These are phyloP conservation scores for Fusarium nanum DNA, from an alignment of 2,329 filamentous ascomycete species.

Conservation along the genomic window DNA sequence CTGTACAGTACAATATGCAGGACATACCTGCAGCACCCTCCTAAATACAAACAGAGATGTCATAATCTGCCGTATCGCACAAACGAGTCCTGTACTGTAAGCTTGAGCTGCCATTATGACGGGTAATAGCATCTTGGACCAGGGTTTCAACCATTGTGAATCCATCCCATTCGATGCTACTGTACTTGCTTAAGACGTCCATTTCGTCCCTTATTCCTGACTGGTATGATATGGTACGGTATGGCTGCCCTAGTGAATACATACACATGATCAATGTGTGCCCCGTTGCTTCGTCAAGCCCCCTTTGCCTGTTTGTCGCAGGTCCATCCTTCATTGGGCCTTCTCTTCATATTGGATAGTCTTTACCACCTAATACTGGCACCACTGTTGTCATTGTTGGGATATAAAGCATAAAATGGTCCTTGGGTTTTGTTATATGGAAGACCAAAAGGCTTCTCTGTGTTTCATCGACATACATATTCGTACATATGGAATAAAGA, in stretches of 20 bases:
- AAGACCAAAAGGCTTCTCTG: conserved; percentile 14
- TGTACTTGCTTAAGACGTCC: background rate
- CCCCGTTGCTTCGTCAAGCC: conserved; percentile 30
- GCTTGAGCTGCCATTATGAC: conserved; percentile 23
- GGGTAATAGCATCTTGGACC: conserved; percentile 29
- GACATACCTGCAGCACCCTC: conserved; percentile 52
- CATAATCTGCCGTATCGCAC: conserved; percentile 29
- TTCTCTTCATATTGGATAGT: background rate
- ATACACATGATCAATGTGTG: conserved; percentile 32
- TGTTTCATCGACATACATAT: conserved; percentile 43
- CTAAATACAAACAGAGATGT: conserved; percentile 30
- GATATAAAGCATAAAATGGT: conserved; percentile 15
- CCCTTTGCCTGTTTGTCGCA: conserved; percentile 7
- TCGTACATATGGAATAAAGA: conserved; percentile 39
- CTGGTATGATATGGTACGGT: background rate
- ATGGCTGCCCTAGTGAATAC: conserved; percentile 14
- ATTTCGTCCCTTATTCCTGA: conserved; percentile 11
- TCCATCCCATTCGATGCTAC: background rate
- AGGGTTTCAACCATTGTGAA: conserved; percentile 22
- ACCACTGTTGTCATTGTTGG: conserved; percentile 19
- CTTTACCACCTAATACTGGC: conserved; percentile 3
- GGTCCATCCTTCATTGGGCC: background rate
- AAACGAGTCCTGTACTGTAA: conserved; percentile 16
- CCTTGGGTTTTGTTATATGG: conserved; percentile 19
- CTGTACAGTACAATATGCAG: conserved; percentile 52